Conservation (phyloP, 768 basidiomycete genomes). For the Lentinus tigrinus region DNA sequence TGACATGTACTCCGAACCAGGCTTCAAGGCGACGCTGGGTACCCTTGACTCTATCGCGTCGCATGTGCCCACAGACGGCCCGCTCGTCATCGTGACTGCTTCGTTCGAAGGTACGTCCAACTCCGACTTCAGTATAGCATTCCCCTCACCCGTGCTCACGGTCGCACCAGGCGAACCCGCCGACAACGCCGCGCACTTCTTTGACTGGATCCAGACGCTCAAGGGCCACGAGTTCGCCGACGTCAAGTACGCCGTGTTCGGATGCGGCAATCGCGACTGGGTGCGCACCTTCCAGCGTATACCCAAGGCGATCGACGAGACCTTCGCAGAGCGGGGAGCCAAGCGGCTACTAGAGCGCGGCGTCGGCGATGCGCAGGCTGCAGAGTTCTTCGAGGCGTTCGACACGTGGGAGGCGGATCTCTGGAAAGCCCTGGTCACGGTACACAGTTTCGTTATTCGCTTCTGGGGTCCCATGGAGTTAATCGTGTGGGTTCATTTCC, state of each 20-base stretch:
- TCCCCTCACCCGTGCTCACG: background rate
- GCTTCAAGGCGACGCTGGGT: constrained; percentile 38
- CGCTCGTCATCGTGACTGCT: constrained; percentile 45
- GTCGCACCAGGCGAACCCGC: constrained; percentile 39
- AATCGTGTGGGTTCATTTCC: background rate
- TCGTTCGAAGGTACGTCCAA: constrained; percentile 45
- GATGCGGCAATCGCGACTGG: constrained; percentile 53
- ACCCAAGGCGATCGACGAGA: constrained; percentile 39
- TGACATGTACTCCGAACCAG: constrained; percentile 20
- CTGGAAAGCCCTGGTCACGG: constrained; percentile 37
- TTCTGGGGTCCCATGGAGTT: too few species aligned
- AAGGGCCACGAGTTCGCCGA: constrained; percentile 28
- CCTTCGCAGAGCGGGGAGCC: constrained; percentile 35
- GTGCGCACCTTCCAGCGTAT: constrained; percentile 45
- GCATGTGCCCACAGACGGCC: constrained; percentile 42
- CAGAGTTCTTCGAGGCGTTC: constrained; percentile 43
- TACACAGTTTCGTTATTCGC: constrained; percentile 6
- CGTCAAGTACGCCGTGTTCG: constrained; percentile 45
- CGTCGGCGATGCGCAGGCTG: constrained; percentile 41
- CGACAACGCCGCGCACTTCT: constrained; percentile 47
- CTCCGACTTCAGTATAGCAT: background rate
- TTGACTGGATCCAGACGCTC: constrained; percentile 39
- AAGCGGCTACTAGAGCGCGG: constrained; percentile 37
- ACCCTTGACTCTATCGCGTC: constrained; percentile 40
- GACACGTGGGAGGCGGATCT: constrained; percentile 41